A percentile compares a stretch with the other conserved stretches of the same genome.
phyloP scores from a whole-genome alignment of 2,329 filamentous ascomycete genomes.

The Ophiostoma fasciatum region DNA sequence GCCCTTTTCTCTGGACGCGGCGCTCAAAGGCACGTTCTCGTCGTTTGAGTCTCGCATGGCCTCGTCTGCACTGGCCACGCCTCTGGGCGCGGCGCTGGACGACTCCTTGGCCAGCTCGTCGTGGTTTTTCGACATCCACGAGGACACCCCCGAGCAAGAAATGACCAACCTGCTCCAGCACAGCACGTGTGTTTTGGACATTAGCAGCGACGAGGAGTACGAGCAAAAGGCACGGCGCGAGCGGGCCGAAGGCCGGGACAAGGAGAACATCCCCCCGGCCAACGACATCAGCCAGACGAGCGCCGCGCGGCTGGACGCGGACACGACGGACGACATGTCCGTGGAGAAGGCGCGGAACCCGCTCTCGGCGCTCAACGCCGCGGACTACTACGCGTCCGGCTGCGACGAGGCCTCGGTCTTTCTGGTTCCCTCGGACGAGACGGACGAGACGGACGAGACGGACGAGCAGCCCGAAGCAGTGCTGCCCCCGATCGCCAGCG shows the following conservation, averaged over 20 bases:
- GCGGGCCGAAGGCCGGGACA: conserved; percentile 51
- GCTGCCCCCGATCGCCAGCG: too few species aligned
- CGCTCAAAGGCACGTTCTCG: conserved; percentile 61
- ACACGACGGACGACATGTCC: conserved; percentile 36
- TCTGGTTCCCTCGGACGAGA: conserved; percentile 34
- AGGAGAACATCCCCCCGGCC: conserved; percentile 81
- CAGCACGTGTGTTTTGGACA: conserved; percentile 71
- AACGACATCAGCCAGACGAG: conserved; percentile 48
- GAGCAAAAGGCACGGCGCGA: conserved; percentile 37
- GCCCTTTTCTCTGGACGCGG: conserved; percentile 75
- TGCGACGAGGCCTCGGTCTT: conserved; percentile 48
- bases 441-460: conserved; percentile 5
- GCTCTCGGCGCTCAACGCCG: conserved; percentile 50
- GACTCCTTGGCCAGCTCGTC: conserved; percentile 41
- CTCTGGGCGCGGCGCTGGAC: conserved; percentile 19
- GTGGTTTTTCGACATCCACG: conserved; percentile 92
- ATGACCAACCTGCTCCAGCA: conserved; percentile 90
- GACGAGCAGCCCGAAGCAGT: neutral
- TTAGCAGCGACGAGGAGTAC: conserved; percentile 74
- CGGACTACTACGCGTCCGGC: conserved; percentile 53
- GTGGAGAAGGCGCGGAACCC: conserved; percentile 51
- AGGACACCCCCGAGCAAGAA: conserved; percentile 80
- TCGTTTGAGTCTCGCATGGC: conserved; percentile 31
- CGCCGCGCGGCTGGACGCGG: neutral
- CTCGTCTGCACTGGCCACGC: conserved; percentile 15